A percentile compares a stretch with the other conserved stretches of the same genome.
These are phyloP conservation scores for Torrubiella hemipterigena DNA, from an alignment of 2,329 filamentous ascomycete genomes.

Conservation along the genomic window DNA sequence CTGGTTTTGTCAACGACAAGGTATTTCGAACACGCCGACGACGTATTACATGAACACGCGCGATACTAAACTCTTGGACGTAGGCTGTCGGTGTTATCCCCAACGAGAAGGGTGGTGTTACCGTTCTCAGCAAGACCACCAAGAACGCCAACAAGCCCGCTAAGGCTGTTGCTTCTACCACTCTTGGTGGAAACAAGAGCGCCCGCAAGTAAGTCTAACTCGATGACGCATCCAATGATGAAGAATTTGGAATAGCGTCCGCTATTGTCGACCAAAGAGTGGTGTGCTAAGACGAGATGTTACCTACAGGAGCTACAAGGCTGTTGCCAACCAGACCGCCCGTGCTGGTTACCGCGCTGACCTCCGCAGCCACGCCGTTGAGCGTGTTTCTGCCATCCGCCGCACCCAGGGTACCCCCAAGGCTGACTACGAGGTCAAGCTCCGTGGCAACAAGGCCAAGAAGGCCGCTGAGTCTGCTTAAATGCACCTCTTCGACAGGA, in stretches of 20 bases:
- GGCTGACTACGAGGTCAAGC: conserved; percentile 61
- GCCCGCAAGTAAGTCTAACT: conserved; percentile 53
- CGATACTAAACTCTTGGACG: conserved; percentile 11
- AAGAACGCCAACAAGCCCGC: conserved; percentile 62
- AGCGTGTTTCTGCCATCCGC: conserved; percentile 79
- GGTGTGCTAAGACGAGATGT: conserved; percentile 11
- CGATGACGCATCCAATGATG: background rate
- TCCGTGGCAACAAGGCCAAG: conserved; percentile 67
- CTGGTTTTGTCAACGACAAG: conserved; percentile 89
- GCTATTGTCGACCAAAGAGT: no score
- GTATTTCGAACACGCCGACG: conserved; percentile 33
- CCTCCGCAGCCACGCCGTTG: conserved; percentile 65
- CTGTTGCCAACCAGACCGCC: conserved; percentile 69
- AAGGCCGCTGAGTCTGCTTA: conserved; percentile 42
- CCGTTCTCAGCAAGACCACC: conserved; percentile 76
- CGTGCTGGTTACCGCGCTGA: conserved; percentile 78
- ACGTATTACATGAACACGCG: conserved; percentile 8
- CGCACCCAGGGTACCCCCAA: conserved; percentile 69
- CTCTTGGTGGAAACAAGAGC: conserved; percentile 60
- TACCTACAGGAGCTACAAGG: conserved; percentile 68
- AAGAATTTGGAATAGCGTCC: background rate
- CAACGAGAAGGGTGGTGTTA: conserved; percentile 67
- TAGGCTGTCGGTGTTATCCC: conserved; percentile 74
- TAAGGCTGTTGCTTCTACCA: conserved; percentile 49
- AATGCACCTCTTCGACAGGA: no score